Base-by-base conservation (phyloP, 352 stramenopile genomes). In the Phytophthora fragariae region DNA sequence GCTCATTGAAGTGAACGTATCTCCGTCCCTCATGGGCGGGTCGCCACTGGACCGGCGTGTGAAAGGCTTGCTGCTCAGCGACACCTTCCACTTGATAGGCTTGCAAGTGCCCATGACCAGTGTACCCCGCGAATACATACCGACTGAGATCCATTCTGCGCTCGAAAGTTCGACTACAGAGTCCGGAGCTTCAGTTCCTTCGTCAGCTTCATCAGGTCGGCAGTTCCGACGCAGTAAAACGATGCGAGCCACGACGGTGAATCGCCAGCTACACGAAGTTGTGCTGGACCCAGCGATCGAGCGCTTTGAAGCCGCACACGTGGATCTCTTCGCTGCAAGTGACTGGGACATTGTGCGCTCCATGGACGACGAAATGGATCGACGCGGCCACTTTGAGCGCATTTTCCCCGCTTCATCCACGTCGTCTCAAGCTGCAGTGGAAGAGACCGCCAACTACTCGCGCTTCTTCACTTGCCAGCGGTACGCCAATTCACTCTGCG, bases 51-150 rank as follows among this genome's bases (percentile, higher is more conserved):
- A 95, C 39, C 82, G 86, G 17, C 79, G 86, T 11, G 76, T 95
- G 10, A 96, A 96, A 60, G 89, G 87, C 1, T 61, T 94, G n/a
- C 65, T 96, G 6, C 67, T 96, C 15, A 92, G 83, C 39, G 89
- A 96, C 56, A 91, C 89, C n/a, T 84, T 94, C 41, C 86, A 96
- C 54, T 75, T 96, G 19, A 86, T 96, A 2, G 89, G 89, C 9
- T 62, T 93, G 5, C 83, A 84, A 3, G 83, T 91, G 0, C 65
- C 81, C 0, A 29, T 86, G 1, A 41, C 71, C 8, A 79, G 41
- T 21, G 33, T 90, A 0, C 81, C 82, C 17, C 46, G 17, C 1
- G 73, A 68, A 0, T 57, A 33, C 1, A 65, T 88, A 6, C 84
- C 84, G 0, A 37, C 29, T 19, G 33, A 37, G 37, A 39, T 65